Conservation (phyloP, 495 filamentous ascomycete species). For the Astrothelium subdiscretum region DNA sequence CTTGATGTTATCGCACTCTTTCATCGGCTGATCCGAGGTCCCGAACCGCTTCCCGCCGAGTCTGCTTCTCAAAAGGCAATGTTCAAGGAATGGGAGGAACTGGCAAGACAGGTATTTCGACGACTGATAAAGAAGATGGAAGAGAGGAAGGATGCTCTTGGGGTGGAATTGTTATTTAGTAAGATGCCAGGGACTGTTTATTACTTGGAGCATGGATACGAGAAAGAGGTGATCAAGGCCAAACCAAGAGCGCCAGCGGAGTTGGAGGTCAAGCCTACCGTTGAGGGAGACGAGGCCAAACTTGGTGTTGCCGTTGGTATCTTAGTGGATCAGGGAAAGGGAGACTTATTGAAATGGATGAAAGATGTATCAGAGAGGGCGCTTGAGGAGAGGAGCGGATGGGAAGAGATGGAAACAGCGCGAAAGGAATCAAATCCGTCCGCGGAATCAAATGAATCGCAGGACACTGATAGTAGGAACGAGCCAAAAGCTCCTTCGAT, state of each 20-base stretch:
- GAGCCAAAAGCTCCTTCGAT: conserved; percentile 28
- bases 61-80: conserved; percentile 28
- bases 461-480: conserved; percentile 23
- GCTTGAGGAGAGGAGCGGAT: conserved; percentile 60
- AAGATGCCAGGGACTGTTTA: conserved; percentile 75
- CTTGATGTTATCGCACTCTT: conserved; percentile 83
- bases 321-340: conserved; percentile 63
- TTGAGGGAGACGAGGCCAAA: conserved; percentile 49
- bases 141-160: conserved; percentile 60
- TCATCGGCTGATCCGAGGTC: conserved; percentile 86
- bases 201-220: conserved; percentile 83
- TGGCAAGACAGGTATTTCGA: conserved; percentile 54
- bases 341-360: conserved; percentile 69
- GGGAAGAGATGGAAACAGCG: conserved; percentile 61
- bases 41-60: conserved; percentile 57
- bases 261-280: conserved; percentile 64
- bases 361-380: conserved; percentile 56
- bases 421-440: conserved; percentile 19
- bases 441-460: conserved; percentile 28
- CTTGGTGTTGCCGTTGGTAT: conserved; percentile 67
- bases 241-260: conserved; percentile 56
- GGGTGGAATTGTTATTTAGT: conserved; percentile 85
- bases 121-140: conserved; percentile 67
- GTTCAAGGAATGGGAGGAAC: conserved; percentile 85
- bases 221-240: conserved; percentile 57